Percentiles rank a stretch among this genome's conserved stretches.
These are phyloP conservation scores for Dryas drummondii DNA, from an alignment of 306 rosid species.

Conservation along the genomic window DNA sequence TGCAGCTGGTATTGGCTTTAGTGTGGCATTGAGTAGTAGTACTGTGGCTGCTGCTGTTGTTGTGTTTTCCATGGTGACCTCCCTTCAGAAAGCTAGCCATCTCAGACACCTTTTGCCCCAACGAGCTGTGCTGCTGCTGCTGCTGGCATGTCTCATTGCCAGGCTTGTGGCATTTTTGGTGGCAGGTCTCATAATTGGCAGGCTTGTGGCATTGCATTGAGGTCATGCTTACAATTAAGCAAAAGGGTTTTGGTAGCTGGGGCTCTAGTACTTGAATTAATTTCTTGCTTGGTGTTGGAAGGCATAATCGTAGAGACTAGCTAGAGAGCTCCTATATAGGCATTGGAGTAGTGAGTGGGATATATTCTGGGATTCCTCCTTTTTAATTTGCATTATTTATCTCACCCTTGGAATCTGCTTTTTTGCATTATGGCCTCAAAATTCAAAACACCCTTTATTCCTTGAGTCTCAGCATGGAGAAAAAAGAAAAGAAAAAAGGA, in stretches of 20 bases:
- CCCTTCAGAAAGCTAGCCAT: constrained; percentile 30
- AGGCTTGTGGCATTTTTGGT: constrained; percentile 15
- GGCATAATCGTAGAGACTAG: neutral
- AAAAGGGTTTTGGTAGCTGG: no score
- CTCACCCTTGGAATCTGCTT: constrained; percentile 23
- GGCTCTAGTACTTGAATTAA: no score
- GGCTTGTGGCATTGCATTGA: constrained; percentile 26
- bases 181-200: constrained; percentile 10
- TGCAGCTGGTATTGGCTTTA: no score
- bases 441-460: constrained; percentile 15
- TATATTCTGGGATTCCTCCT: neutral
- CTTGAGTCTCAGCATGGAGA: neutral
- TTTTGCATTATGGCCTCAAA: neutral
- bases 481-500: neutral
- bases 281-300: neutral
- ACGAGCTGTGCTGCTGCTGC: constrained; percentile 21
- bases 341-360: neutral
- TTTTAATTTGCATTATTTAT: neutral
- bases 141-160: neutral
- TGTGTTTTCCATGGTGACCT: constrained; percentile 27
- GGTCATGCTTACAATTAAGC: constrained; percentile 19
- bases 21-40: neutral
- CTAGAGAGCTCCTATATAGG: constrained; percentile 8
- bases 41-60: neutral
- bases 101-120: constrained; percentile 38